Evolutionary conservation across 305 asterid genomes (phyloP).

Genomic region (Euphrasia arctica): DNA sequence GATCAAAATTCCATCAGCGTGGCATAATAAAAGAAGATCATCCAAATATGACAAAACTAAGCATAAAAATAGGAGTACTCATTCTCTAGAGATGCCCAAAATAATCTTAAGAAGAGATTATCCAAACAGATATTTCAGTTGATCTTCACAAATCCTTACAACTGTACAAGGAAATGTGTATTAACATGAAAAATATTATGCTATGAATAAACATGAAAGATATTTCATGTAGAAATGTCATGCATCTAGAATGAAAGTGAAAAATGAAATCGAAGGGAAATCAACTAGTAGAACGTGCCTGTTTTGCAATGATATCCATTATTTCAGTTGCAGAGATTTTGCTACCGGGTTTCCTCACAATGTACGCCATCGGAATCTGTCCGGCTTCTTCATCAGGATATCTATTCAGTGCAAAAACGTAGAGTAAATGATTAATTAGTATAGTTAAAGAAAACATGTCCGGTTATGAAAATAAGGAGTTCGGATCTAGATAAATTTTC

Average conservation of each 20-base stretch:
- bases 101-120: no score
- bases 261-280: no score
- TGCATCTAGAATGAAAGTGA: no score
- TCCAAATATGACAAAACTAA: no score
- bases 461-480: background rate
- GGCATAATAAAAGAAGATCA: no score
- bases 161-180: no score
- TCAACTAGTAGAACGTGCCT: constrained; percentile 37
- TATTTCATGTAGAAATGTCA: no score
- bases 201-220: background rate
- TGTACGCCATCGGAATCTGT: constrained; percentile 78
- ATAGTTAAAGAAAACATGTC: background rate
- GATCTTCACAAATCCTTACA: no score
- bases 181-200: background rate
- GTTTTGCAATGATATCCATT: constrained; percentile 55
- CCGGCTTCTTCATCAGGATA: constrained; percentile 88
- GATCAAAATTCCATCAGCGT: no score
- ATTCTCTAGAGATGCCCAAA: no score
- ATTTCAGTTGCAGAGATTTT: constrained; percentile 53
- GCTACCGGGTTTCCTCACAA: constrained; percentile 73
- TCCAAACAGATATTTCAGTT: no score
- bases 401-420: constrained; percentile 31
- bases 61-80: no score
- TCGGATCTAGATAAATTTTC: background rate
- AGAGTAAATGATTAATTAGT: background rate